Evolutionary conservation across 1,139 yeast species (phyloP).

Genomic region (Taphrina sp.): DNA sequence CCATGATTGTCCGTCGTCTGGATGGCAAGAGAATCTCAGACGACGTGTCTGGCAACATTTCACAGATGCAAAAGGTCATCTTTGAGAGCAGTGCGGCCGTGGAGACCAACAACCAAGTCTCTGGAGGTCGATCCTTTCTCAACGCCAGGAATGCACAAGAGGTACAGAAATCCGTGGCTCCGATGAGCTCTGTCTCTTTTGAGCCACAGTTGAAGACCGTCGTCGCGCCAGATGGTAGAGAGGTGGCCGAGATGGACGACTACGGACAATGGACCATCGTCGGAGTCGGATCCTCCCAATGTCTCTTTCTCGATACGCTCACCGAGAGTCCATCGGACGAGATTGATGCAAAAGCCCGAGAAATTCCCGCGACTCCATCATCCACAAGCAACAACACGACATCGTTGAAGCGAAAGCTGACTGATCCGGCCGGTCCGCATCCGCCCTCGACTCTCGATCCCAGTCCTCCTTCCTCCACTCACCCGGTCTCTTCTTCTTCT

Average conservation of each 20-base stretch:
- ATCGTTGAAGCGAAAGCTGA: neutral
- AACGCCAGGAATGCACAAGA: constrained; percentile 13
- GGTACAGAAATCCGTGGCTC: neutral
- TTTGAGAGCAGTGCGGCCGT: constrained; percentile 10
- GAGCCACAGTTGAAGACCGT: too few species aligned
- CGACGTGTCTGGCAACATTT: constrained; percentile 16
- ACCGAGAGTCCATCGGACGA: neutral
- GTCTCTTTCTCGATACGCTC: constrained; percentile 3
- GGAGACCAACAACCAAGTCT: neutral
- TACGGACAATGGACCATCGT: constrained; percentile 17
- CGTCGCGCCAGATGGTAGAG: constrained; percentile 4
- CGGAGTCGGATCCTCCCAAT: constrained; percentile 1
- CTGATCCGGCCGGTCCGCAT: neutral
- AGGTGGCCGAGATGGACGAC: constrained; percentile 11
- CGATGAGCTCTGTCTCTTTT: neutral
- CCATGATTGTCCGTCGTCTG: constrained; percentile 31
- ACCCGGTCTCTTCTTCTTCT: too few species aligned
- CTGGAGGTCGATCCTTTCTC: neutral
- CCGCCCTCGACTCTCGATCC: too few species aligned
- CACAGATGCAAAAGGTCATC: constrained; percentile 32
- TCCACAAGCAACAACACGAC: neutral
- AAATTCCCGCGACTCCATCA: neutral
- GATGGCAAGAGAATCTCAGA: constrained; percentile 30
- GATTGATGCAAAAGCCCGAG: neutral
- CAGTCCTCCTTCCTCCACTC: too few species aligned